Base-by-base conservation (phyloP, 805 yeast genomes). In the Tetrapisispora fleetii region DNA sequence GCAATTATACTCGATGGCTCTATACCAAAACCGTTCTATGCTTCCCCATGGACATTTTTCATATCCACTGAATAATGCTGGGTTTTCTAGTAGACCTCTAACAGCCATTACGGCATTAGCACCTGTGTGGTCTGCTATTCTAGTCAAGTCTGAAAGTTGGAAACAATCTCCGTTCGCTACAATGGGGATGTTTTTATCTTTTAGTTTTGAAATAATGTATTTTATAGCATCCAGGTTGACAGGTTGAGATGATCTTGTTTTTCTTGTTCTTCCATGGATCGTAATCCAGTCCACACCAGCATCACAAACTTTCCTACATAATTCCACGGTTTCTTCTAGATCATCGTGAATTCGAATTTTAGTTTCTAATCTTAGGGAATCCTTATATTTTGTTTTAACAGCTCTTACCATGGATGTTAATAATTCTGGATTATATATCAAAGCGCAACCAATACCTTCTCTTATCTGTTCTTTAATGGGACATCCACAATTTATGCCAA, bases 101-200 rank as follows among this genome's bases (percentile, higher is more conserved):
- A 86, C 99, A 2, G 97, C 83, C 99, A 93, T 93, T 8, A 93
- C 85, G 8, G 98, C 99, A 62, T 87, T 93, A 38, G 80, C 88
- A 1, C 84, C 83, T 0, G 98, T 89, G 46, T 63, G 62, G 13
- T 75, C 68, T 0, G 79, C 78, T 27, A 91, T 90, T 18, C 63
- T 60, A 40, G 69, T 58, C n/a, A 85, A 82, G 61, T 88, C 96
- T 17, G 72, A 68, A 22, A 80, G 67, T 0, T 76, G 61, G 58
- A 84, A 84, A 59, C 95, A 90, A 65, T 93, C 98, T n/a, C 99
- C 99, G 60, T 93, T 93, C 2, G 98, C 96, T n/a, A 93, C 83
- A 1, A 93, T 89, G 0, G 97, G 98, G 0, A 83, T 79, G 4
- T 77, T 78, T n/a, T 71, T 66, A 21, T 56, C 52, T 28, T 48